A percentile compares a stretch with the other conserved stretches of the same genome.
phyloP scores from a whole-genome alignment of 441 rosid genomes.

The Populus tomentosa region DNA sequence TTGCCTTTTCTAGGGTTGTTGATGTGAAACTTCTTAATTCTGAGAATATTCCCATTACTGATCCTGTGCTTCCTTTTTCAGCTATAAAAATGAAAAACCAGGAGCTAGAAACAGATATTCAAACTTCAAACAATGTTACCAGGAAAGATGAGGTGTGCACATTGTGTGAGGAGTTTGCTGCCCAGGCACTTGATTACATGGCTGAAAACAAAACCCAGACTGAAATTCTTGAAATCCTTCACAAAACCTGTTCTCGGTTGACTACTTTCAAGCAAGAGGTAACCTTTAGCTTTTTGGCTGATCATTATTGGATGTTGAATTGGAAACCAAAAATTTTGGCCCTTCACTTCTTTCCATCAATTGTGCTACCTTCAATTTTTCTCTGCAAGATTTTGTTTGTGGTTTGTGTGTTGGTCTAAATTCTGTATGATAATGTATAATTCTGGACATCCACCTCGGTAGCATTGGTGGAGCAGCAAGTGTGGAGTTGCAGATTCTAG shows the following conservation, averaged over 20 bases:
- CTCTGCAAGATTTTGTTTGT: not conserved
- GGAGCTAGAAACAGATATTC: conserved; percentile 13
- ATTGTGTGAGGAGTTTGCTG: conserved; percentile 73
- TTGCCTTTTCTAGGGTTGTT: not conserved
- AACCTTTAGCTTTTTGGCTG: conserved; percentile 9
- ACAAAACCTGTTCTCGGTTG: conserved; percentile 48
- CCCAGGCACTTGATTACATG: conserved; percentile 57
- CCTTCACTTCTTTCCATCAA: not conserved
- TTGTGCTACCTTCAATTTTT: not conserved
- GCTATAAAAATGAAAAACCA: conserved; percentile 22
- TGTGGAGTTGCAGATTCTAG: not conserved
- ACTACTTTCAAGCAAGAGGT: conserved; percentile 63
- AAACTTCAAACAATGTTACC: conserved; percentile 27
- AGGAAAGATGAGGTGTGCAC: conserved; percentile 51
- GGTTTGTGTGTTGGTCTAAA: not conserved
- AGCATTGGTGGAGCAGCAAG: not conserved
- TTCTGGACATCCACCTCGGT: not conserved
- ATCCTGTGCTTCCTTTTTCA: conserved; percentile 20
- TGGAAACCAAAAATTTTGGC: not conserved
- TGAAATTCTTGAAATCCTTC: conserved; percentile 54
- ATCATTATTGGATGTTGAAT: not conserved
- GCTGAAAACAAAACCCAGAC: conserved; percentile 64
- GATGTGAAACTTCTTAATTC: conserved; percentile 1
- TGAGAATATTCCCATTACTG: not conserved
- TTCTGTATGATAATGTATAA: not conserved